These are phyloP conservation scores for Sisymbrium irio DNA, from an alignment of 345 rosid genomes.

Conservation along the genomic window DNA sequence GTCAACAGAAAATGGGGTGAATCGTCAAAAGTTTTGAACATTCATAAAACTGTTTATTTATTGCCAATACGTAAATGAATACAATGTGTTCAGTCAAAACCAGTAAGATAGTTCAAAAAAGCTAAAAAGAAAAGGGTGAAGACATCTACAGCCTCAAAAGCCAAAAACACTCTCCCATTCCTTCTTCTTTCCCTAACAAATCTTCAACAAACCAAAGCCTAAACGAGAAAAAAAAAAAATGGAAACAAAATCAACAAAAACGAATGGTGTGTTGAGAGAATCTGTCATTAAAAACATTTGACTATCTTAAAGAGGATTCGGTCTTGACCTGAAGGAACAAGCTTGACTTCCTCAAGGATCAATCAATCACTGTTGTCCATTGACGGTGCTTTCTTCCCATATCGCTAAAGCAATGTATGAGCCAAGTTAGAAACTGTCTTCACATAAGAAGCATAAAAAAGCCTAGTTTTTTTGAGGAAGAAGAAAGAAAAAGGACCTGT, in stretches of 20 bases:
- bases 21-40: not conserved
- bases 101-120: too few relatives aligned
- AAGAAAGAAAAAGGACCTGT: slow-evolving; percentile 43
- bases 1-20: too few relatives aligned
- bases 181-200: slow-evolving; percentile 15
- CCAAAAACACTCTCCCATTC: not conserved
- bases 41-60: not conserved
- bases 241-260: too few relatives aligned
- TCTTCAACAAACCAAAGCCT: not conserved
- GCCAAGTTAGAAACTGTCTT: too few relatives aligned
- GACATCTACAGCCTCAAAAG: not conserved
- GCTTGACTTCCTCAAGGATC: not conserved
- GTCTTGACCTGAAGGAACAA: slow-evolving; percentile 1
- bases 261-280: not conserved
- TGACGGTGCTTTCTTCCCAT: slow-evolving; percentile 51
- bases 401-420: slow-evolving; percentile 38
- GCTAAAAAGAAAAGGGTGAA: not conserved
- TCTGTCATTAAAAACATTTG: not conserved
- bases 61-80: not conserved
- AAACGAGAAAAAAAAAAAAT: not conserved
- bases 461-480: too few relatives aligned
- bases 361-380: slow-evolving; percentile 32
- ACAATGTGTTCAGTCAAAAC: slow-evolving; percentile 11
- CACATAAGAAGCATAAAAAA: not conserved
- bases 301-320: too few relatives aligned